Evolutionary conservation across 2,329 filamentous ascomycete species (phyloP), one percentile per base, ranked within the genome.

Genomic region (Cladosporium oxysporum): DNA sequence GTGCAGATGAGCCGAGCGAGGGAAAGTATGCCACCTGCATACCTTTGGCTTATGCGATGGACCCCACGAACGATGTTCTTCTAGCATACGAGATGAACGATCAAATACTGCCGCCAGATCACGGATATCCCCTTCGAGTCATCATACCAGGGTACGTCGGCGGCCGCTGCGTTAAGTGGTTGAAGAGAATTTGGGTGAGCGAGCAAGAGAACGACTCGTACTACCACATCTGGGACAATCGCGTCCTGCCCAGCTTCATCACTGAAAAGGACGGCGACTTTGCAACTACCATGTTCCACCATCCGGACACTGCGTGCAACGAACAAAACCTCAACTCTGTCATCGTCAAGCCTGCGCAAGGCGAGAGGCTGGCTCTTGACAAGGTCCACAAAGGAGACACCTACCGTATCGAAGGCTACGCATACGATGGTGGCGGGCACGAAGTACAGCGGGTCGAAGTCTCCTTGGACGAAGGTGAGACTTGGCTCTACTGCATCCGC

Each of bases 1-100:
- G 83, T 1, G 77, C 82, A 0, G 83, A 85, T 61, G 73, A 79
- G 1, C 80, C 78, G 3, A 80, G 76, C 58, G 80, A 82, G 65
- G 82, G 80, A 5, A 81, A 80, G 47, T 84, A 84, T 67, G 76
- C 76, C n/a, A 84, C 82, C 3, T 79, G 75, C 66, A 79, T 85
- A 7, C 80, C 82, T 0, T 75, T 85, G 3, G 77, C 79, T n/a
- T 82, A 84, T 67, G 81, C 76, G 6, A 81, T 84, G 78, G 79
- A 83, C 70, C 70, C 77, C 0, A 70, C 69, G 5, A 83, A 83
- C 70, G 83, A 85, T 69, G 81, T 84, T 14, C 73, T 85, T 1
- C 74, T 85, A 11, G 88, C 88, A 0, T 90, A 87, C 70, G 76
- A 81, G 66, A 81, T 81, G 79, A 81, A 82, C 62, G 75, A 79